These are phyloP conservation scores for Beauveria rudraprayagi DNA, from an alignment of 2,329 filamentous ascomycete genomes.

Conservation along the genomic window DNA sequence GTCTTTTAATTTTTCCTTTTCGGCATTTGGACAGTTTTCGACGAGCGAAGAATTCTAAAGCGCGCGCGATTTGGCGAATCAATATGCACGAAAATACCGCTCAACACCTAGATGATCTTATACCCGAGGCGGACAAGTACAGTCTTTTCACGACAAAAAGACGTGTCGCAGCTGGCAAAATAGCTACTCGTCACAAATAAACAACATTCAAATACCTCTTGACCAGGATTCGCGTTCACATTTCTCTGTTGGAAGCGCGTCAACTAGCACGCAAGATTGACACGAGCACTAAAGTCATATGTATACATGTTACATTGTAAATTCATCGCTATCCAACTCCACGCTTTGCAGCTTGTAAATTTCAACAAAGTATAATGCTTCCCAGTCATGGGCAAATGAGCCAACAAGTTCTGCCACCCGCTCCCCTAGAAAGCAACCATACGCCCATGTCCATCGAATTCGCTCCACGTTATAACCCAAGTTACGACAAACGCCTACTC, in stretches of 20 bases:
- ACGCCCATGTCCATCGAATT: background rate
- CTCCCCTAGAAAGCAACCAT: background rate
- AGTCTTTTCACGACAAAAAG: background rate
- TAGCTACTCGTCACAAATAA: background rate
- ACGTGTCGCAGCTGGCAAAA: background rate
- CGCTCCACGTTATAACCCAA: background rate
- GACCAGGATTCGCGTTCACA: background rate
- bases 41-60: constrained; percentile 18
- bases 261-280: too few species aligned
- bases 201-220: background rate
- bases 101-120: background rate
- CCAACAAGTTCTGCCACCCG: background rate
- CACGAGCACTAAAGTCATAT: background rate
- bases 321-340: constrained; percentile 9
- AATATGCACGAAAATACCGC: background rate
- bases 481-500: background rate
- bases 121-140: background rate
- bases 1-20: background rate
- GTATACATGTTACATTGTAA: background rate
- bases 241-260: too few species aligned
- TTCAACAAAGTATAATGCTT: background rate
- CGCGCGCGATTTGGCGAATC: background rate
- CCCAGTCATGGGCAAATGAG: background rate
- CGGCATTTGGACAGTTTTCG: constrained; percentile 13
- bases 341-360: constrained; percentile 2